Evolutionary conservation across 495 filamentous ascomycete species (phyloP).

Genomic region (Aspergillus carlsbadensis): DNA sequence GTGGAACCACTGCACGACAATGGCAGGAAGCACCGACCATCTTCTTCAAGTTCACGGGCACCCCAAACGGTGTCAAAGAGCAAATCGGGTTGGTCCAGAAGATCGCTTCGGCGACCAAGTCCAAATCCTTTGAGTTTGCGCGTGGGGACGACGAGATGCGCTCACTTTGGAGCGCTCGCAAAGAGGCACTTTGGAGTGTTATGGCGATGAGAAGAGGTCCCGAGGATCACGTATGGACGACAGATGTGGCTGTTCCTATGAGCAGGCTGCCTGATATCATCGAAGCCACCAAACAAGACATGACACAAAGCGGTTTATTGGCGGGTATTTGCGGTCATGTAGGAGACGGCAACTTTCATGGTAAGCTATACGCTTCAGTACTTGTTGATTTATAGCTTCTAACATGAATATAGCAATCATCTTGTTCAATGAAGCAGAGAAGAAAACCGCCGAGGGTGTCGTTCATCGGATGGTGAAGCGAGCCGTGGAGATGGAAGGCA

Average conservation of each 20-base stretch:
- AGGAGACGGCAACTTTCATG: conserved; percentile 66
- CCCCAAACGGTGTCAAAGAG: conserved; percentile 55
- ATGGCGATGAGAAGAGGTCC: conserved; percentile 56
- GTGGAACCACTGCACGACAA: conserved; percentile 49
- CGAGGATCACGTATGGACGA: conserved; percentile 63
- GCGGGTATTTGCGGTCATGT: conserved; percentile 68
- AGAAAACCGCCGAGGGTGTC: conserved; percentile 46
- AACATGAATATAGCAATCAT: conserved; percentile 12
- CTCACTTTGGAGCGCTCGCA: conserved; percentile 62
- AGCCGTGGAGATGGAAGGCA: conserved; percentile 63
- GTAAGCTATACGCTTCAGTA: conserved; percentile 41
- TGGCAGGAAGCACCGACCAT: conserved; percentile 64
- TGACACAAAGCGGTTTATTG: conserved; percentile 53
- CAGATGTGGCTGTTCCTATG: conserved; percentile 67
- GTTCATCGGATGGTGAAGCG: conserved; percentile 62
- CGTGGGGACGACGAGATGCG: conserved; percentile 52
- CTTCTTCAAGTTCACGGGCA: conserved; percentile 68
- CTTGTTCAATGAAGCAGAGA: conserved; percentile 48
- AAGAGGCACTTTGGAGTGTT: conserved; percentile 59
- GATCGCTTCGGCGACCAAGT: conserved; percentile 48
- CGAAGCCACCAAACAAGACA: conserved; percentile 59
- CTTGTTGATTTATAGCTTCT: too few relatives aligned
- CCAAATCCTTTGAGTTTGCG: conserved; percentile 60
- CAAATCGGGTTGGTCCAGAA: conserved; percentile 58
- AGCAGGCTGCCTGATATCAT: conserved; percentile 61